Percentiles rank a stretch among this genome's conserved stretches.
These are phyloP conservation scores for Cercospora beticola DNA, from an alignment of 2,329 filamentous ascomycete species.

Conservation along the genomic window DNA sequence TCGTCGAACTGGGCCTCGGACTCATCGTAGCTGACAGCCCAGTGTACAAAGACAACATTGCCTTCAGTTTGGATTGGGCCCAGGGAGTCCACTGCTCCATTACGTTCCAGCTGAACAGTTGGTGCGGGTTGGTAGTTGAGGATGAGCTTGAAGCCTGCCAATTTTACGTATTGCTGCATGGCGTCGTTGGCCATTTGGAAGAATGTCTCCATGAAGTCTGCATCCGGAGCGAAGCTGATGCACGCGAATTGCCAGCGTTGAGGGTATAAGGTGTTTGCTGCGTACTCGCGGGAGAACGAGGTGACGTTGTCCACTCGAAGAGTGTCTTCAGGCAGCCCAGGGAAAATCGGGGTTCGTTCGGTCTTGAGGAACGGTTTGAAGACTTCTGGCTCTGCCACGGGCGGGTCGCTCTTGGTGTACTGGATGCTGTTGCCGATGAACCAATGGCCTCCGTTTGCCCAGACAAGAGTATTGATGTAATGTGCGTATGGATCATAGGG, in stretches of 20 bases:
- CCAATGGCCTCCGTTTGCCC: constrained; percentile 22
- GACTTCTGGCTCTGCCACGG: constrained; percentile 17
- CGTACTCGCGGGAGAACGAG: constrained; percentile 24
- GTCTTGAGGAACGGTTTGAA: constrained; percentile 23
- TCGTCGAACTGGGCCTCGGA: constrained; percentile 14
- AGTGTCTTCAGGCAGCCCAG: constrained; percentile 23
- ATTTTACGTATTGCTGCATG: constrained; percentile 16
- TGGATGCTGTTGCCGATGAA: constrained; percentile 31
- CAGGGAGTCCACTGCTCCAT: constrained; percentile 20
- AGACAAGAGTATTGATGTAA: constrained; percentile 25
- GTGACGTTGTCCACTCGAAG: constrained; percentile 27
- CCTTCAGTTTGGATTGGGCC: constrained; percentile 26
- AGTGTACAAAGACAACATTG: constrained; percentile 23
- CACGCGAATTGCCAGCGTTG: constrained; percentile 27
- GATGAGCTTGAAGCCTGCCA: constrained; percentile 24
- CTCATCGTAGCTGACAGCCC: constrained; percentile 20
- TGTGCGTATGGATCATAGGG: constrained; percentile 26
- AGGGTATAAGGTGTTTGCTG: constrained; percentile 18
- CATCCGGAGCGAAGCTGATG: constrained; percentile 24
- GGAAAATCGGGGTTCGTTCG: constrained; percentile 20
- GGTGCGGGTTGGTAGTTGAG: constrained; percentile 27
- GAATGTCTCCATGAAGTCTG: constrained; percentile 28
- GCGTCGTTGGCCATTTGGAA: constrained; percentile 23
- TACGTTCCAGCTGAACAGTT: constrained; percentile 20
- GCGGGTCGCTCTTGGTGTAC: constrained; percentile 29